A percentile compares a stretch with the other conserved stretches of the same genome.
Evolutionary conservation across 768 basidiomycete genomes (phyloP).

Genomic region (Boletus coccyginus): DNA sequence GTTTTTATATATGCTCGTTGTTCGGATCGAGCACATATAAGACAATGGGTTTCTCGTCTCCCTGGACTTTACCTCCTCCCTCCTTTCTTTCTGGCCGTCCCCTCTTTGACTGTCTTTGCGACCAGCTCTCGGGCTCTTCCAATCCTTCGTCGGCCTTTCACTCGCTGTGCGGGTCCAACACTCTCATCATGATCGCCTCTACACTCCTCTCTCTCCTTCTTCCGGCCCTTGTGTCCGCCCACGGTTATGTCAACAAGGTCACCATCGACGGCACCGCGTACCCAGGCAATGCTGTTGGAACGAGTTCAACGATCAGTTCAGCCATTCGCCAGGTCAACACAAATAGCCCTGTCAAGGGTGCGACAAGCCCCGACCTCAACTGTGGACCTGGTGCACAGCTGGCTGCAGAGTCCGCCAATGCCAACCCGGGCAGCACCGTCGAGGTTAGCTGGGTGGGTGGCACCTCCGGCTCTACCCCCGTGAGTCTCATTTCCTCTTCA

Average conservation of each 20-base stretch:
- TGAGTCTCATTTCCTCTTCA: slow-evolving; percentile 4
- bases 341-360: slow-evolving; percentile 52
- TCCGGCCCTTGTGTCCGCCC: slow-evolving; percentile 26
- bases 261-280: slow-evolving; percentile 28
- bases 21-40: background rate
- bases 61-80: no score
- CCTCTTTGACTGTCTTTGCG: background rate
- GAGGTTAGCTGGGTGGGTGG: slow-evolving; percentile 51
- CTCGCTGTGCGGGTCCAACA: slow-evolving; percentile 24
- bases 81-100: background rate
- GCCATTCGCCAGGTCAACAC: slow-evolving; percentile 43
- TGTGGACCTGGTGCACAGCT: slow-evolving; percentile 54
- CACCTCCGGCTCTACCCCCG: slow-evolving; percentile 33
- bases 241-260: slow-evolving; percentile 28
- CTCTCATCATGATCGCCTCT: slow-evolving; percentile 14
- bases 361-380: slow-evolving; percentile 50
- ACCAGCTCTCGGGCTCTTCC: background rate
- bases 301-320: slow-evolving; percentile 23
- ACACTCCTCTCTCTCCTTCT: slow-evolving; percentile 19
- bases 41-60: background rate
- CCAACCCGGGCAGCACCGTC: slow-evolving; percentile 56
- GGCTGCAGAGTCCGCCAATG: slow-evolving; percentile 47
- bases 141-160: slow-evolving; percentile 1
- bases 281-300: slow-evolving; percentile 31
- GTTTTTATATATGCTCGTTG: background rate